Evolutionary conservation across 139 green algal species (phyloP).

Genomic region (Coccomyxa sp.): DNA sequence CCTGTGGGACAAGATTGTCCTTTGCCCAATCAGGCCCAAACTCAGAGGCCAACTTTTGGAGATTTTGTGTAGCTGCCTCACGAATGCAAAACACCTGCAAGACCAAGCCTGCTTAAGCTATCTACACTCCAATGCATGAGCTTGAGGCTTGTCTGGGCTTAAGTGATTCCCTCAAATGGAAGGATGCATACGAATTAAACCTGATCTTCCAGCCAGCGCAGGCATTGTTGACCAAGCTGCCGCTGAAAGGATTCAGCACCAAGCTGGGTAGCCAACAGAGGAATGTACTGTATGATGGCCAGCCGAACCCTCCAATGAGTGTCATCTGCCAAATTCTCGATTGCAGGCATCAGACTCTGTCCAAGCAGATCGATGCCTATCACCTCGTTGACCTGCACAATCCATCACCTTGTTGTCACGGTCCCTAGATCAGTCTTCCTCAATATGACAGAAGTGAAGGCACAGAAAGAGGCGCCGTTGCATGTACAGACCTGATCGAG

Average conservation of each 20-base stretch:
- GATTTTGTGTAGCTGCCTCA: conserved; percentile 83
- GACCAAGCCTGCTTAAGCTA: not conserved
- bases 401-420: not conserved
- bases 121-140: not conserved
- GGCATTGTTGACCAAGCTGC: conserved; percentile 92
- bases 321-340: conserved; percentile 96
- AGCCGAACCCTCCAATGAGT: conserved; percentile 97
- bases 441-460: not conserved
- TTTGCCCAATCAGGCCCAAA: conserved; percentile 94
- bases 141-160: no score
- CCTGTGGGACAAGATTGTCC: conserved; percentile 84
- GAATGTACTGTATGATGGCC: conserved; percentile 98
- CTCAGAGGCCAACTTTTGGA: conserved; percentile 84
- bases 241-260: conserved; percentile 60
- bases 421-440: not conserved
- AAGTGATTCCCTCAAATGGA: not conserved
- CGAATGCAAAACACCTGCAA: conserved; percentile 78
- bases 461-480: not conserved
- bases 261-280: conserved; percentile 88
- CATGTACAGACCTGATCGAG: conserved; percentile 82
- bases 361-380: conserved; percentile 29
- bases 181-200: conserved; percentile 20
- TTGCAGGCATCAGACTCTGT: conserved; percentile 90
- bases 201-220: conserved; percentile 92
- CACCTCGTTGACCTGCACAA: conserved; percentile 40